phyloP scores from a whole-genome alignment of 169 alveolate genomes.

The Fabrea salina region DNA sequence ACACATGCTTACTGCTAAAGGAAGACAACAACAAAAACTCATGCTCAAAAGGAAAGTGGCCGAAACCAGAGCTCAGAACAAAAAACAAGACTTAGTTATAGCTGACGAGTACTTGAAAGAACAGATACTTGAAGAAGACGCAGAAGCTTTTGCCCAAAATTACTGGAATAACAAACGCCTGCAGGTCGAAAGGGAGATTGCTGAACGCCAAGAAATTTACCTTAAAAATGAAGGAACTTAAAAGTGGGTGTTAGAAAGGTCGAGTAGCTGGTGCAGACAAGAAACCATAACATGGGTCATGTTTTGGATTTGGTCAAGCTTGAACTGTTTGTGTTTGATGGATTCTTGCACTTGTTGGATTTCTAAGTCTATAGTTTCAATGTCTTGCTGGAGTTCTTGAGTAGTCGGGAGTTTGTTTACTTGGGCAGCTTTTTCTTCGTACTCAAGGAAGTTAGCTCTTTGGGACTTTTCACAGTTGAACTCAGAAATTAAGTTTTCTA shows the following conservation, averaged over 20 bases:
- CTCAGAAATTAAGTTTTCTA: neutral
- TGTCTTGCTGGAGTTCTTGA: neutral
- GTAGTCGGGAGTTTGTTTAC: neutral
- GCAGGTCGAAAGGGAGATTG: neutral
- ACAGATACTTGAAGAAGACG: conserved; percentile 1
- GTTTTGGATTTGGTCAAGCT: too few species aligned
- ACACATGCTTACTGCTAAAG: conserved; percentile 6
- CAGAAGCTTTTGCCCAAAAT: neutral
- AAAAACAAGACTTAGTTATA: conserved; percentile 5
- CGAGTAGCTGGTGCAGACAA: too few species aligned
- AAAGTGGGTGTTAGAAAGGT: too few species aligned
- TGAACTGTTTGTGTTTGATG: too few species aligned
- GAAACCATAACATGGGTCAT: too few species aligned
- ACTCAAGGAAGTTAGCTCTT: neutral
- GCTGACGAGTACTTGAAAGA: neutral
- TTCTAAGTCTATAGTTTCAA: neutral
- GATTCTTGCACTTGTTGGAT: too few species aligned
- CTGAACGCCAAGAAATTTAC: conserved; percentile 18
- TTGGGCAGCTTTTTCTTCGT: neutral
- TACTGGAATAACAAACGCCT: neutral
- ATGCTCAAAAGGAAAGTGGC: conserved; percentile 19
- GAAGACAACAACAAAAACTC: conserved; percentile 5
- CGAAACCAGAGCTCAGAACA: neutral
- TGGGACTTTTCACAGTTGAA: neutral
- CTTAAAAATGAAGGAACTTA: neutral